Base-by-base conservation (phyloP, 805 yeast genomes). In the Candida hispaniensis region DNA sequence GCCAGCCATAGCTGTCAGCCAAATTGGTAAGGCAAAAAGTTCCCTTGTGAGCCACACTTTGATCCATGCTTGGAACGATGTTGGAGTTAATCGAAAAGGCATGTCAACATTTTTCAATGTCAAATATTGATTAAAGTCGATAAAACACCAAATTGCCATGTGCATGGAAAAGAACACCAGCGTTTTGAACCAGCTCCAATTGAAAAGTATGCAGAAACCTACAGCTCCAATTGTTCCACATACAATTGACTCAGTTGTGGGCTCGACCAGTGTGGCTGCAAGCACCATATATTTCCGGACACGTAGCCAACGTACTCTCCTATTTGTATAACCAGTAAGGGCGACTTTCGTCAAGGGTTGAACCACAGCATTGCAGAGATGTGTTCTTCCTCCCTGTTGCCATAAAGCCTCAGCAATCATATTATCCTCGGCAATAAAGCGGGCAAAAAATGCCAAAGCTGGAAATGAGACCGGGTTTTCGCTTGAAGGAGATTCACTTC, bases 341-440 rank as follows among this genome's bases (percentile, higher is more conserved):
- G 47, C 28, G n/a, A 63, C 47, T 6, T 44, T 49, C 1, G 59
- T 60, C 14, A 73, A 55, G 0, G 94, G 94, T 51, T 83, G 95
- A 4, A 80, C 57, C 1, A 75, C 94, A 29, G 73, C 67, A 51
- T 83, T 94, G 1, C 88, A 75, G 64, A 82, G 63, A 0, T 78
- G 85, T 0, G 93, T 80, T 2, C 80, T 78, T 14, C 79, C 75
- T 19, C 65, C 63, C 14, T 40, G 46, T 32, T 73, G 72, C 94
- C 94, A 83, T 11, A 83, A 51, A 1, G 83, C 80, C 30, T 80
- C 82, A 4, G 81, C 93, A 43, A 83, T 83, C 93, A 82, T 79
- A 54, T 83, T 83, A 54, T 83, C 95, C 52, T 83, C 95, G 5
- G 94, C 94, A 49, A 83, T 83, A 52, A 76, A 85, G 39, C 73